Evolutionary conservation across 108 stramenopile genomes (phyloP).

Genomic region (Schizochytrium sp.): DNA sequence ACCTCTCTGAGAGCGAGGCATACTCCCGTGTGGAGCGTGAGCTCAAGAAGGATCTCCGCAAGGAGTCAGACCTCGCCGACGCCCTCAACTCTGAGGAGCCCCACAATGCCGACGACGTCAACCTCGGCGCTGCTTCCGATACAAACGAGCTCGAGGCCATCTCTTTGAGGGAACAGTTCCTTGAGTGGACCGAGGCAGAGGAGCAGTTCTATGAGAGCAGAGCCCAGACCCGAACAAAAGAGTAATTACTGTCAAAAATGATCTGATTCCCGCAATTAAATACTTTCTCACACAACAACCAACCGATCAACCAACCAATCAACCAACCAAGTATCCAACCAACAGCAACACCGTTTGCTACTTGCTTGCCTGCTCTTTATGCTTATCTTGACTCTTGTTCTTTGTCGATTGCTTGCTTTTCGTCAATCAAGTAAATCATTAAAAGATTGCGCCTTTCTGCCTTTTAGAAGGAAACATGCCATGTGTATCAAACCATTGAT

Average conservation of each 20-base stretch:
- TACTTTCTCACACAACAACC: no score
- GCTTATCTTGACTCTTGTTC: no score
- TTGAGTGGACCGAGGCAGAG: constrained; percentile 45
- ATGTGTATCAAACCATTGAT: no score
- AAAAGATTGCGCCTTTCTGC: no score
- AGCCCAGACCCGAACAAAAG: not conserved
- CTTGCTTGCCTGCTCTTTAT: no score
- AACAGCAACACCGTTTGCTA: no score
- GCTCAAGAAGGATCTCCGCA: not conserved
- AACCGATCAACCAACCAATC: no score
- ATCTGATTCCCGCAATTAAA: not conserved
- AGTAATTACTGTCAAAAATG: not conserved
- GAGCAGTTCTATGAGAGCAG: not conserved
- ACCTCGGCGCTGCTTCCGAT: not conserved
- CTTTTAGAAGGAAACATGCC: no score
- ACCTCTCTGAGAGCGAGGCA: constrained; percentile 11
- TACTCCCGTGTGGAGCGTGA: constrained; percentile 20
- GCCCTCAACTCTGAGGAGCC: not conserved
- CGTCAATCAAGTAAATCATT: no score
- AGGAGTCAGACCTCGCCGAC: not conserved
- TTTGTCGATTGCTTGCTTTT: no score
- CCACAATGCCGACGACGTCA: not conserved
- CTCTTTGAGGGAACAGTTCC: constrained; percentile 33
- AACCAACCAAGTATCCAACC: no score
- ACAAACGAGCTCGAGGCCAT: not conserved